Percentiles rank a stretch among this genome's conserved stretches.
These are phyloP conservation scores for Curvularia sp. DNA, from an alignment of 2,329 filamentous ascomycete genomes.

Conservation along the genomic window DNA sequence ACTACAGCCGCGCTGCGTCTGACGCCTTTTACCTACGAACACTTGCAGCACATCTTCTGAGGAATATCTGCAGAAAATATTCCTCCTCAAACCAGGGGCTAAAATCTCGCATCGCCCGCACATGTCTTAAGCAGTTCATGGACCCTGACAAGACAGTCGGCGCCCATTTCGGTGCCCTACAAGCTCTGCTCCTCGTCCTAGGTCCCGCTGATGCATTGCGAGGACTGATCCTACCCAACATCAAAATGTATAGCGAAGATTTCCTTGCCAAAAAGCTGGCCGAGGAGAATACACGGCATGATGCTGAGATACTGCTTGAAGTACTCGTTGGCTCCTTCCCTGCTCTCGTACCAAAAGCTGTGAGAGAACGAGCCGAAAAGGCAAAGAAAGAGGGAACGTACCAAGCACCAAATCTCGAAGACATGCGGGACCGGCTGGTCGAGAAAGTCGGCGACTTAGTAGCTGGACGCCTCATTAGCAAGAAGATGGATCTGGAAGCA, in stretches of 20 bases:
- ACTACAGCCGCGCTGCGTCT: slow-evolving; percentile 33
- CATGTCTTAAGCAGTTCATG: slow-evolving; percentile 89
- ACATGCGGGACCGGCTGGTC: slow-evolving; percentile 50
- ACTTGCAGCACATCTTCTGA: slow-evolving; percentile 81
- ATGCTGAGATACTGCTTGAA: slow-evolving; percentile 66
- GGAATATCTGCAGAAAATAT: slow-evolving; percentile 81
- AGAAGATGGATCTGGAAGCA: slow-evolving; percentile 41
- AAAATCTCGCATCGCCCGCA: slow-evolving; percentile 87
- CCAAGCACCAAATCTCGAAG: slow-evolving; percentile 51
- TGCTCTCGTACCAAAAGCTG: slow-evolving; percentile 47
- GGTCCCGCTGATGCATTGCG: slow-evolving; percentile 69
- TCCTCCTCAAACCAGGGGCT: slow-evolving; percentile 80
- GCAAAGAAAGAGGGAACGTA: slow-evolving; percentile 42
- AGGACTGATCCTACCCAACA: slow-evolving; percentile 69
- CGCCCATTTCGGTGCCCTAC: slow-evolving; percentile 87
- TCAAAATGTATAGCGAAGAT: slow-evolving; percentile 66
- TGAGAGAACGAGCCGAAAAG: slow-evolving; percentile 47
- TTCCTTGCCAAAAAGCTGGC: slow-evolving; percentile 61
- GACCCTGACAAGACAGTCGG: slow-evolving; percentile 83
- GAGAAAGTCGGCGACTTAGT: slow-evolving; percentile 54
- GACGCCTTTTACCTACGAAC: slow-evolving; percentile 83
- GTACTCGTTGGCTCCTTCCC: slow-evolving; percentile 65
- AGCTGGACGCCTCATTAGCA: slow-evolving; percentile 31
- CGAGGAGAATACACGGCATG: slow-evolving; percentile 62
- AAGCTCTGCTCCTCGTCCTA: slow-evolving; percentile 79